Base-by-base conservation (phyloP, 805 yeast genomes). In the Yueomyces sp. region DNA sequence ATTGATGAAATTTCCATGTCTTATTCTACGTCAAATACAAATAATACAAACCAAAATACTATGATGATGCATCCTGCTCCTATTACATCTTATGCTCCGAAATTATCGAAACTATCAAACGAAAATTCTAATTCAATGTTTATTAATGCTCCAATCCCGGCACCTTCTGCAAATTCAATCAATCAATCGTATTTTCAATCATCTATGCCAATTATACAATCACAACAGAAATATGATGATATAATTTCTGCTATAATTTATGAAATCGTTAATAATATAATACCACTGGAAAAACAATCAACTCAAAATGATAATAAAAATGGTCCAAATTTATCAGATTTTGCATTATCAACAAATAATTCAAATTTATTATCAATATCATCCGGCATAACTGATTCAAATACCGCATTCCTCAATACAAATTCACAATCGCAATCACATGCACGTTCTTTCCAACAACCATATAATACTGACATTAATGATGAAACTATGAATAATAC, bases 271-370 rank as follows among this genome's bases (percentile, higher is more conserved):
- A 49, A 50, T 36, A 50, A 52, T 40, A 46, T 46, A 12, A 49
- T 56, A 11, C 49, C 56, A 2, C 39, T 56, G 28, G 47, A 46
- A 26, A 55, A 55, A 29, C 61, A 58, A 41, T 46, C 52, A 5
- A 45, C 47, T 30, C 47, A 45, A 27, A 57, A 44, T 37, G 28
- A 19, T 26, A 34, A 34, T 34, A 9, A 9, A 34, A 34, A 34
- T 34, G 12, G 26, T 11, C n/a, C n/a, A n/a, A 53, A 55, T 36
- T 42, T 58, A 28, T 51, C 59, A 6, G 60, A 57, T 40, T 56
- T 58, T 41, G 63, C 63, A 5, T 45, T 56, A 29, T 56, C 62
- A 6, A 46, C 56, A 26, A 42, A 44, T 33, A 42, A 44, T 40
- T 42, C 40, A 28, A 36, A 47, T 29, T 44, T 57, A n/a, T 42